Evolutionary conservation across 495 filamentous ascomycete genomes (phyloP), one percentile per base, ranked within the genome.

Genomic region (Hyaloscypha variabilis): DNA sequence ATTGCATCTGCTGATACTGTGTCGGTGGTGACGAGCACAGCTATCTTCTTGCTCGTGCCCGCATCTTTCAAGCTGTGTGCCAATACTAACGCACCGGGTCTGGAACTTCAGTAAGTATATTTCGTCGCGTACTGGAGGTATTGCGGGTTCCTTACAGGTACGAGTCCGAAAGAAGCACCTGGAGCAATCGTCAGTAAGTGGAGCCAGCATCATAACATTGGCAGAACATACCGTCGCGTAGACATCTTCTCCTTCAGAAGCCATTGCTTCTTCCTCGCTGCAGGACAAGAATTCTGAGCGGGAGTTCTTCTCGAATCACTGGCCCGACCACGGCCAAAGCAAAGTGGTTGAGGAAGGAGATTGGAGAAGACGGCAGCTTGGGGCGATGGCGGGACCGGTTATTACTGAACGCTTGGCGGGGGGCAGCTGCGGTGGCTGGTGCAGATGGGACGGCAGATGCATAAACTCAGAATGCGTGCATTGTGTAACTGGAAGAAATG

Each of bases 21-120:
- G 67, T 94, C 92, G 29, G 89, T 81, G 14, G 92, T 96, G 72
- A 92, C 87, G 58, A 98, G 81, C 70, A 90, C 88, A 56, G 91
- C 92, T 67, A 99, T 82, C 79, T 90, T 94, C 79, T 92, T 95
- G 61, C 78, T 88, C 29, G 95, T 92, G 59, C 92, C 91, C 71
- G 87, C 90, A 89, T 98, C 96, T 77, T 91, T 91, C 58, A 99
- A 80, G 39, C 95, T 97, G 80, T 97, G 93, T 61, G 92, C 94
- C 65, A 99, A 86, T 34, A 99, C 94, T 64, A 94, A 87, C 63
- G 94, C 94, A 75, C 95, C 64, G 66, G 65, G 21, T 65, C 26
- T 57, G 68, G 60, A 66, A 65, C 39, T 69, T 67, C 69, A 62
- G 63, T 71, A 36, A 62, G 54, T 65, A n/a, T 2, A 6, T 59